These are phyloP conservation scores for Sporisorium exsertum DNA, from an alignment of 1,284 basidiomycete species.

Conservation along the genomic window DNA sequence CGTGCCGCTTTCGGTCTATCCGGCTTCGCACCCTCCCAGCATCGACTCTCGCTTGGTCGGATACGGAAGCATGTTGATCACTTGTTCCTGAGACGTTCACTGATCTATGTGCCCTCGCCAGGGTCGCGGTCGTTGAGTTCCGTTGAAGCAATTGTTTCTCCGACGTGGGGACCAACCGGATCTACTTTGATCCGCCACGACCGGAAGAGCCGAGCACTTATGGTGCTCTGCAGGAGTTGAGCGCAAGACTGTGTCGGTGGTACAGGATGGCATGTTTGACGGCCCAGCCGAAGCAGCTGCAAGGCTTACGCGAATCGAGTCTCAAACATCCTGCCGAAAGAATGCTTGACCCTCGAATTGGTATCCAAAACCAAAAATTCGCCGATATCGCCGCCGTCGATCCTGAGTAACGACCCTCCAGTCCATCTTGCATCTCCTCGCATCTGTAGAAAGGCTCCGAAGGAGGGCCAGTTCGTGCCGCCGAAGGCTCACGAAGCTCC, in stretches of 20 bases:
- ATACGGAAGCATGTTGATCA: too few relatives aligned
- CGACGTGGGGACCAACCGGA: too few relatives aligned
- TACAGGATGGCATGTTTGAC: not conserved
- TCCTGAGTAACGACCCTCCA: too few relatives aligned
- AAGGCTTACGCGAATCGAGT: conserved; percentile 1
- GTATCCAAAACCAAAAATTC: not conserved
- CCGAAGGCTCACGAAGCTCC: not conserved
- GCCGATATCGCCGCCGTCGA: not conserved
- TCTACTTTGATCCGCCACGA: too few relatives aligned
- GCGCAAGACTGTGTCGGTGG: not conserved
- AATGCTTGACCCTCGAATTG: not conserved
- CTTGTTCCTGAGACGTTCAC: too few relatives aligned
- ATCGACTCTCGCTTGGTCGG: too few relatives aligned
- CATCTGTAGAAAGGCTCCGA: not conserved
- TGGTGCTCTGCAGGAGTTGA: too few relatives aligned
- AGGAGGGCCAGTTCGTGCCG: not conserved
- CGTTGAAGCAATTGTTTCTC: too few relatives aligned
- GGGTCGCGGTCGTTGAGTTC: too few relatives aligned
- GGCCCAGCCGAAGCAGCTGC: not conserved
- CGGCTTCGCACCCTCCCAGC: too few relatives aligned
- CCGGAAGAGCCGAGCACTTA: too few relatives aligned
- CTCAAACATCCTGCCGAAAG: not conserved
- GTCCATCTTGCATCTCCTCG: not conserved
- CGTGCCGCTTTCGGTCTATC: not conserved
- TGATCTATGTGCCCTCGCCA: not conserved